Base-by-base conservation (phyloP, 2,329 filamentous ascomycete genomes). In the Aspergillus piperis region DNA sequence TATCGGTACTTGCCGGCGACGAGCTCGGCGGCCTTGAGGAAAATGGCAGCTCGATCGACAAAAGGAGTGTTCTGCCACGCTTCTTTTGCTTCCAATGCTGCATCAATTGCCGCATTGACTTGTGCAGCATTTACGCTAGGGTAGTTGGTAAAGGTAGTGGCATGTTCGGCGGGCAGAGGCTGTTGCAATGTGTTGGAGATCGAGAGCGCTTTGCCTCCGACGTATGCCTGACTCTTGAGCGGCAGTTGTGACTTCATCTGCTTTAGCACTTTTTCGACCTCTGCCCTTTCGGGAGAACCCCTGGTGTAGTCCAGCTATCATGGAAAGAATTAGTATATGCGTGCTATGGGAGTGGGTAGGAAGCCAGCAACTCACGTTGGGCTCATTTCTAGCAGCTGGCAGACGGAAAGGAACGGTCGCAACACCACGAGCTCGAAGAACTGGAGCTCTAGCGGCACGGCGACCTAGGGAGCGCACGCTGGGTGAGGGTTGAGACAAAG, bases 21-120 rank as follows among this genome's bases (percentile, higher is more conserved):
- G 61, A 98, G 83, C 75, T 97, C 92, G 41, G 93, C 93, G 3
- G 94, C 93, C 82, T 96, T 96, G 70, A 97, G 85, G 81, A 97
- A 97, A 72, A 97, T 85, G 50, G 93, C 89, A 8, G 93, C 93
- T 59, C 93, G 86, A 78, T 97, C 93, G 52, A 90, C 86, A 72
- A 97, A 97, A 10, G 93, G 91, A 13, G 95, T 82, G 5, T 85
- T 83, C 73, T 94, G 91, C 93, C 94, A 98, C 48, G 86, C 83
- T 53, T 86, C 82, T 80, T 96, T 96, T 44, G 92, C 92, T 21
- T 84, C 85, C 44, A 97, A 83, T 10, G 94, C 93, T 42, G 90
- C 85, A 23, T 91, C 86, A 69, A 97, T 96, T 54, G 93, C 91
- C 39, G 82, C 82, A 57, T 84, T 83, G 68, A 97, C 89, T 70